A percentile compares a stretch with the other conserved stretches of the same genome.
Evolutionary conservation across 495 filamentous ascomycete species (phyloP).

Genomic region (Opeltia flavorubescens): DNA sequence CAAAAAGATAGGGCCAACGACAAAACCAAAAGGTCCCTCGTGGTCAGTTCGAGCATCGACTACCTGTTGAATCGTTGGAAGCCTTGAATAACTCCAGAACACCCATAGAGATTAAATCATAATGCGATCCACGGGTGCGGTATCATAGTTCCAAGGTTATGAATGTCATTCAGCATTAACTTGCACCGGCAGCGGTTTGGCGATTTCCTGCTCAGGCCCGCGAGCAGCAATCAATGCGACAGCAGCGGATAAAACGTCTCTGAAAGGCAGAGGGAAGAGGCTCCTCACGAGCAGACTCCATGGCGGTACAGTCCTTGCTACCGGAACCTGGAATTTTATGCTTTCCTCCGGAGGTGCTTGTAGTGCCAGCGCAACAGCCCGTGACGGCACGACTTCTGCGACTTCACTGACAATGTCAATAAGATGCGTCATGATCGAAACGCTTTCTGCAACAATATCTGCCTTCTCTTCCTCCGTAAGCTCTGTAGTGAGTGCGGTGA

Average conservation of each 20-base stretch:
- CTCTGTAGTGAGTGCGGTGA: constrained; percentile 24
- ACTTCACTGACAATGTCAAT: constrained; percentile 19
- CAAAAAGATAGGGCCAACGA: too few species aligned
- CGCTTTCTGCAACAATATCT: constrained; percentile 34
- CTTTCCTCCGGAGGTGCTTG: neutral
- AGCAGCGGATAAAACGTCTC: neutral
- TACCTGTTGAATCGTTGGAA: too few species aligned
- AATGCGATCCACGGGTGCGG: neutral
- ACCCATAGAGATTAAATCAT: neutral
- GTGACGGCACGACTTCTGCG: neutral
- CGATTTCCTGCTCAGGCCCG: neutral
- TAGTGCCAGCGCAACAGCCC: neutral
- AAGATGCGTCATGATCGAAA: constrained; percentile 27
- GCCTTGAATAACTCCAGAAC: neutral
- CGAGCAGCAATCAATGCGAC: neutral
- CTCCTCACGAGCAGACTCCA: neutral
- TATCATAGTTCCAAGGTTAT: neutral
- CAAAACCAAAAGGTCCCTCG: too few species aligned
- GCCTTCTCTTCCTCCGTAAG: constrained; percentile 28
- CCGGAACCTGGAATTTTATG: neutral
- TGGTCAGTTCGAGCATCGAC: too few species aligned
- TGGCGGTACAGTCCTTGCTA: neutral
- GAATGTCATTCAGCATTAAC: neutral
- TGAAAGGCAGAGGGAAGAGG: neutral
- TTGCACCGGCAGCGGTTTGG: neutral